Conservation (phyloP, 78 protist genomes). For the Isochrysis galbana region DNA sequence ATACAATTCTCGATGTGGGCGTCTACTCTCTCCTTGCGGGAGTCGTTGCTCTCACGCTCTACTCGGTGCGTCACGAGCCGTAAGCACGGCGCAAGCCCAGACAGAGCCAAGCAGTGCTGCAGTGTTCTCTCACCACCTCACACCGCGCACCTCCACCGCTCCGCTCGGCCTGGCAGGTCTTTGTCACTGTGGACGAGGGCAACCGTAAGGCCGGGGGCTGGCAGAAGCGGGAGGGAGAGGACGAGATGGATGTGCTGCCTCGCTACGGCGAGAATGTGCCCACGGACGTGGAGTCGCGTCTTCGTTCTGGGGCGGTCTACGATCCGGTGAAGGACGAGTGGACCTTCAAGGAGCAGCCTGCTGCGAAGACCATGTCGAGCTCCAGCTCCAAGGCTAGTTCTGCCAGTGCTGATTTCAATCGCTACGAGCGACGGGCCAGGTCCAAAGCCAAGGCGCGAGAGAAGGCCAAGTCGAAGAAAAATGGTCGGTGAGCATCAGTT, state of each 20-base stretch:
- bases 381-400: neutral
- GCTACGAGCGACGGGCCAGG: neutral
- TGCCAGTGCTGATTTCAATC: neutral
- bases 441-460: neutral
- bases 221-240: neutral
- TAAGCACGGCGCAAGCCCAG: too few species aligned
- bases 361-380: neutral
- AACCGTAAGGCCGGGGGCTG: neutral
- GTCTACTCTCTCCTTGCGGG: neutral
- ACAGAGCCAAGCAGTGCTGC: neutral
- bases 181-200: neutral
- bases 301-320: neutral
- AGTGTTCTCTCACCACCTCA: neutral
- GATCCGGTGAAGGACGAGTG: neutral
- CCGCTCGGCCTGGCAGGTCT: neutral
- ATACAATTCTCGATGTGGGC: neutral
- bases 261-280: neutral
- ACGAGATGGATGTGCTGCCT: neutral
- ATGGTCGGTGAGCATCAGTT: neutral
- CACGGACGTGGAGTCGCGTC: neutral
- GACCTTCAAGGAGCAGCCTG: neutral
- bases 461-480: too few species aligned
- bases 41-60: neutral
- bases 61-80: neutral
- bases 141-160: neutral